These are phyloP conservation scores for Singerocomus inundabilis DNA, from an alignment of 1,284 basidiomycete genomes.

Conservation along the genomic window DNA sequence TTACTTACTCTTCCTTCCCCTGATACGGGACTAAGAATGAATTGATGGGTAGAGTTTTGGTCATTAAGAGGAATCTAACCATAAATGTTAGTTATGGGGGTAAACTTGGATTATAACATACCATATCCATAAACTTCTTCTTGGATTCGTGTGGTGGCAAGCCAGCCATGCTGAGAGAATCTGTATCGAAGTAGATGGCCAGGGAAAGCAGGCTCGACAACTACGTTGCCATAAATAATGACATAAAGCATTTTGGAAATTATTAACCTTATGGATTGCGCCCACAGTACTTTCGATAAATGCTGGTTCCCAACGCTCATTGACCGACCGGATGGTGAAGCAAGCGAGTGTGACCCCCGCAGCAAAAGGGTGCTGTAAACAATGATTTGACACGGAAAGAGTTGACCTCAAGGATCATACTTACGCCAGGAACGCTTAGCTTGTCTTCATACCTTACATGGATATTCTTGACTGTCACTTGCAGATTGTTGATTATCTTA, in stretches of 20 bases:
- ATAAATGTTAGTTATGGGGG: conserved; percentile 6
- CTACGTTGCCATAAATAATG: conserved; percentile 39
- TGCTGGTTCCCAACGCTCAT: conserved; percentile 89
- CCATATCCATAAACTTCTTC: conserved; percentile 77
- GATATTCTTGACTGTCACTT: conserved; percentile 93
- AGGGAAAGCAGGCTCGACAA: conserved; percentile 87
- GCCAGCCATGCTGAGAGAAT: conserved; percentile 80
- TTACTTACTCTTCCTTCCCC: conserved; percentile 83
- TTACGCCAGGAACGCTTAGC: conserved; percentile 87
- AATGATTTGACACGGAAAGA: not conserved
- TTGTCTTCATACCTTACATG: conserved; percentile 97
- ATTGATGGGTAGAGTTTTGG: conserved; percentile 76
- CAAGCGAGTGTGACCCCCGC: conserved; percentile 90
- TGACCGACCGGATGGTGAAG: conserved; percentile 93
- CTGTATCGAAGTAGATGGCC: conserved; percentile 96
- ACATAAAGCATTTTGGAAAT: not conserved
- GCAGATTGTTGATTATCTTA: conserved; percentile 95
- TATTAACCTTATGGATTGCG: conserved; percentile 83
- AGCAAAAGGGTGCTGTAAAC: conserved; percentile 85
- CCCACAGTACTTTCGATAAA: conserved; percentile 92
- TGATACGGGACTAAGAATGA: conserved; percentile 93
- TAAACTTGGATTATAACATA: conserved; percentile 27
- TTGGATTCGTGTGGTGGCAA: conserved; percentile 69
- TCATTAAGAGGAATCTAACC: conserved; percentile 64
- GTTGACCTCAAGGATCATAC: conserved; percentile 20